Conservation (phyloP, 495 filamentous ascomycete species). For the Ascobolus immersus region DNA sequence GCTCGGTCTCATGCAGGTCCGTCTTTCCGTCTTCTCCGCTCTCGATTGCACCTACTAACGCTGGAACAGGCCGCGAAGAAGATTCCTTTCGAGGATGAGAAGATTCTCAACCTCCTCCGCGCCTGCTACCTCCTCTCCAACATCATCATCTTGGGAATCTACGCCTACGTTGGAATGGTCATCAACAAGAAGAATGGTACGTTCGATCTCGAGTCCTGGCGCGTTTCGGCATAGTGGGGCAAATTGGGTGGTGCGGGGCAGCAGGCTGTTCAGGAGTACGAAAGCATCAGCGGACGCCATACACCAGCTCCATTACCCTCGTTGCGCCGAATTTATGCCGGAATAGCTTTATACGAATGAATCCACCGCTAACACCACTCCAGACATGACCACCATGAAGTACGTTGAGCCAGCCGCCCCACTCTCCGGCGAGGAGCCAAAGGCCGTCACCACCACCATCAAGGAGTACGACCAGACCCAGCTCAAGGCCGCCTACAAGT, state of each 20-base stretch:
- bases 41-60: no score
- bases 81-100: constrained; percentile 80
- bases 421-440: constrained; percentile 76
- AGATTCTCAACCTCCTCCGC: constrained; percentile 60
- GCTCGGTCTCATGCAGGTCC: constrained; percentile 93
- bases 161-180: constrained; percentile 52
- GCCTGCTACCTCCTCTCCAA: constrained; percentile 67
- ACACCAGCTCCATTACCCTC: neutral
- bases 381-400: constrained; percentile 92
- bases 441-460: constrained; percentile 84
- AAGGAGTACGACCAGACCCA: constrained; percentile 77
- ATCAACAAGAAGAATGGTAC: constrained; percentile 92
- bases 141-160: constrained; percentile 57
- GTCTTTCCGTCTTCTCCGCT: no score
- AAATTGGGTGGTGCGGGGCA: no score
- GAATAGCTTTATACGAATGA: constrained; percentile 1
- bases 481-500: constrained; percentile 55
- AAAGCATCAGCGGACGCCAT: neutral
- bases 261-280: no score
- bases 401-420: constrained; percentile 87
- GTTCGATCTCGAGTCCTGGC: constrained; percentile 5
- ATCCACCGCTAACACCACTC: neutral
- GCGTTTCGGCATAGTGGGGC: no score
- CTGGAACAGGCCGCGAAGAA: constrained; percentile 90
- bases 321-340: neutral